These are phyloP conservation scores for Pyrenophora seminiperda DNA, from an alignment of 2,329 filamentous ascomycete species.

Conservation along the genomic window DNA sequence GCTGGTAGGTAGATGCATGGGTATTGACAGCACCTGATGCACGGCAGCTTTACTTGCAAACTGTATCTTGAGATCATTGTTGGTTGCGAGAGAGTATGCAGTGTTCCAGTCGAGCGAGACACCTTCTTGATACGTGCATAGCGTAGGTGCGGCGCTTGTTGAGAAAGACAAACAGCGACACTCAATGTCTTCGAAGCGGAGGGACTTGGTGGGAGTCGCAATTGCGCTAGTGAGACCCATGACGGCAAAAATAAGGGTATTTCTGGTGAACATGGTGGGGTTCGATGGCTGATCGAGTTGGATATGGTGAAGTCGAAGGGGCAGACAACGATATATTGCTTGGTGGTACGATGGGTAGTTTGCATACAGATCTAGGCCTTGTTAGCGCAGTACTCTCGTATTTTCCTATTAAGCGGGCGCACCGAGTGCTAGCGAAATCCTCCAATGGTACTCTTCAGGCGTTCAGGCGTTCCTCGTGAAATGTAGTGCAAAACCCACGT, in stretches of 20 bases:
- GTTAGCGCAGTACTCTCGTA: slow-evolving; percentile 13
- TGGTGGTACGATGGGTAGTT: slow-evolving; percentile 8
- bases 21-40: slow-evolving; percentile 24
- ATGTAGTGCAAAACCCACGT: slow-evolving; percentile 1
- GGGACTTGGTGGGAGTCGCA: slow-evolving; percentile 19
- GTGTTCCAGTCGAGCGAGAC: slow-evolving; percentile 32
- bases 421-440: background rate
- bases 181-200: slow-evolving; percentile 24
- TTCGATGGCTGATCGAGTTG: background rate
- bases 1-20: slow-evolving; percentile 26
- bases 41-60: slow-evolving; percentile 32
- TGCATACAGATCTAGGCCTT: slow-evolving; percentile 12
- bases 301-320: background rate
- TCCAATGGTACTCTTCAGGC: slow-evolving; percentile 8
- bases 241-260: slow-evolving; percentile 9
- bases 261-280: slow-evolving; percentile 8
- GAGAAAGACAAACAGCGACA: slow-evolving; percentile 37
- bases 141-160: slow-evolving; percentile 20
- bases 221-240: slow-evolving; percentile 9
- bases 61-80: slow-evolving; percentile 30
- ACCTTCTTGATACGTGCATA: slow-evolving; percentile 29
- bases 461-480: background rate
- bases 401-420: background rate
- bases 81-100: slow-evolving; percentile 27
- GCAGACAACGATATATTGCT: slow-evolving; percentile 5